Evolutionary conservation across 2,329 filamentous ascomycete species (phyloP).

Genomic region (Monilinia vaccinii-corymbosi): DNA sequence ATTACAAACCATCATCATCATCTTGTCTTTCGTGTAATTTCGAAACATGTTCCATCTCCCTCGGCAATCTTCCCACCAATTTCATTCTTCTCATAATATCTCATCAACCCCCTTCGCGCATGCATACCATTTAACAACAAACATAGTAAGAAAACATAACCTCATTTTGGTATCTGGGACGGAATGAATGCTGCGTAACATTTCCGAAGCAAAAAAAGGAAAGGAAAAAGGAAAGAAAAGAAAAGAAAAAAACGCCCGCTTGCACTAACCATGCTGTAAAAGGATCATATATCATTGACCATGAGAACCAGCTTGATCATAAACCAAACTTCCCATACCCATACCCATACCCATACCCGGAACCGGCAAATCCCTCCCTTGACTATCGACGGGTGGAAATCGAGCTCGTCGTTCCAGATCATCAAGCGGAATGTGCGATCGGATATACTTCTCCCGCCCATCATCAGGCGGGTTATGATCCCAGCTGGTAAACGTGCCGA

Average conservation of each 20-base stretch:
- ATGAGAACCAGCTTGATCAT: slow-evolving; percentile 19
- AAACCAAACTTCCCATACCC: slow-evolving; percentile 15
- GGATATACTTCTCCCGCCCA: slow-evolving; percentile 69
- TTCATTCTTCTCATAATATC: not conserved
- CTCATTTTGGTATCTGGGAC: not conserved
- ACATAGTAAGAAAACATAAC: no score
- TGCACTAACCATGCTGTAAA: not conserved
- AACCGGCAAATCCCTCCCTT: slow-evolving; percentile 22
- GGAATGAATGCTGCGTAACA: not conserved
- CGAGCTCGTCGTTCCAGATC: slow-evolving; percentile 69
- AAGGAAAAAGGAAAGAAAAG: no score
- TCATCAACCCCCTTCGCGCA: not conserved
- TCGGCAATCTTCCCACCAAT: not conserved
- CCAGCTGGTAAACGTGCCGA: slow-evolving; percentile 73
- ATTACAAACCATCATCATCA: no score
- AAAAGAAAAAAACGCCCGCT: not conserved
- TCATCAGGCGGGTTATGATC: slow-evolving; percentile 72
- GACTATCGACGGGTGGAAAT: slow-evolving; percentile 54
- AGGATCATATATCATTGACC: slow-evolving; percentile 12
- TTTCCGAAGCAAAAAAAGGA: no score
- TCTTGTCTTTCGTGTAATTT: not conserved
- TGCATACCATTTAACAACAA: not conserved
- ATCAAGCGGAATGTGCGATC: slow-evolving; percentile 71
- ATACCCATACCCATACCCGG: slow-evolving; percentile 11
- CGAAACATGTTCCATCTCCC: not conserved